A percentile compares a stretch with the other conserved stretches of the same genome.
phyloP scores from a whole-genome alignment of 1,284 basidiomycete genomes.

The Sporisorium graminicola region DNA sequence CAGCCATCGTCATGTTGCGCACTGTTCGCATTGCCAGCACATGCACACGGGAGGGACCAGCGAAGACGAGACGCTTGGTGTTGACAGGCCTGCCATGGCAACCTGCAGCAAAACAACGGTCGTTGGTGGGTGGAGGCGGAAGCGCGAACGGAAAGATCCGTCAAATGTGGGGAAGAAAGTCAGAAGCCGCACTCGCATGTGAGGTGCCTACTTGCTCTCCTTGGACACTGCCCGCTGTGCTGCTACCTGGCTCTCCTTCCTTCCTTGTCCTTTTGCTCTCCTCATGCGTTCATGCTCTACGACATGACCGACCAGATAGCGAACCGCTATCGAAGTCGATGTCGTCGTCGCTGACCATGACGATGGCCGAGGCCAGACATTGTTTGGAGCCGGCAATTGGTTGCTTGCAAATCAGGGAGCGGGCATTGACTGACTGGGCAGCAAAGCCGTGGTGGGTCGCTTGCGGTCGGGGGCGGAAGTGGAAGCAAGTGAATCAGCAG shows the following conservation, averaged over 20 bases:
- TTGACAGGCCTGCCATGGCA: constrained; percentile 1
- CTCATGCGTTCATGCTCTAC: no score
- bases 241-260: no score
- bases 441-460: no score
- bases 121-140: neutral
- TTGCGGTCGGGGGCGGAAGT: neutral
- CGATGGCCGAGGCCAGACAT: neutral
- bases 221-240: neutral
- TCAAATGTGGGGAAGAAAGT: constrained; percentile 16
- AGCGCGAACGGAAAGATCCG: constrained; percentile 19
- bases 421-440: constrained; percentile 8
- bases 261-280: neutral
- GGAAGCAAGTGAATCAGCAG: constrained; percentile 1
- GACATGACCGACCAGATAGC: no score
- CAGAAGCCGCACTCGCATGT: neutral
- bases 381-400: no score
- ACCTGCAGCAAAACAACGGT: neutral
- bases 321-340: neutral
- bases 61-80: no score
- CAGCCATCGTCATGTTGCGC: neutral
- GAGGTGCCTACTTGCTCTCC: neutral
- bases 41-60: neutral
- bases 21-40: neutral
- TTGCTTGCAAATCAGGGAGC: constrained; percentile 1
- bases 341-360: neutral